phyloP scores from a whole-genome alignment of 1,284 basidiomycete genomes.

The Papiliotrema laurentii region DNA sequence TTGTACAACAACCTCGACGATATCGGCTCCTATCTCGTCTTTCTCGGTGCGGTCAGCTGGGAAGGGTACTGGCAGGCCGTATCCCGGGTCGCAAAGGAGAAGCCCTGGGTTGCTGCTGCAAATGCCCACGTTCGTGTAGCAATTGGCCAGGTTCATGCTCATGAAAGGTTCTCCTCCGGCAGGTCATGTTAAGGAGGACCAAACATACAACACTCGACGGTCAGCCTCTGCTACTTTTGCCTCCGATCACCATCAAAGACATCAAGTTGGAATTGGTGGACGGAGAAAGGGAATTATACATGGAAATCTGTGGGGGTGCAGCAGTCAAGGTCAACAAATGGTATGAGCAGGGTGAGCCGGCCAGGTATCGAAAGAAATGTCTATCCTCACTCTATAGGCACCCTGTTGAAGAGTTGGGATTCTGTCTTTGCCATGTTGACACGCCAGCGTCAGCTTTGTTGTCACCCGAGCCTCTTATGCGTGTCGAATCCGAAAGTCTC shows the following conservation, averaged over 20 bases:
- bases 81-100: slow-evolving; percentile 28
- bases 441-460: slow-evolving; percentile 34
- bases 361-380: background rate
- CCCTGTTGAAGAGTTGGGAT: slow-evolving; percentile 44
- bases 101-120: slow-evolving; percentile 36
- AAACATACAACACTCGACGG: slow-evolving; percentile 46
- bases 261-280: slow-evolving; percentile 35
- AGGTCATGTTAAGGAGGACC: slow-evolving; percentile 37
- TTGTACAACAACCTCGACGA: slow-evolving; percentile 27
- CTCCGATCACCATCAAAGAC: slow-evolving; percentile 33
- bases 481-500: background rate
- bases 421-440: slow-evolving; percentile 40
- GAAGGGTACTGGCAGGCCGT: slow-evolving; percentile 26
- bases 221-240: slow-evolving; percentile 36
- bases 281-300: slow-evolving; percentile 46
- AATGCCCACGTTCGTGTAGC: slow-evolving; percentile 16
- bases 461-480: slow-evolving; percentile 41
- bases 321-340: slow-evolving; percentile 44
- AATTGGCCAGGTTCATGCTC: background rate
- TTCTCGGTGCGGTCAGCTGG: slow-evolving; percentile 30
- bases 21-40: slow-evolving; percentile 31
- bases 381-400: slow-evolving; percentile 15
- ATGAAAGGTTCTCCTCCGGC: slow-evolving; percentile 22
- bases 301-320: slow-evolving; percentile 35
- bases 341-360: slow-evolving; percentile 14